Evolutionary conservation across 345 rosid species (phyloP).

Genomic region (Citrus hindsii): DNA sequence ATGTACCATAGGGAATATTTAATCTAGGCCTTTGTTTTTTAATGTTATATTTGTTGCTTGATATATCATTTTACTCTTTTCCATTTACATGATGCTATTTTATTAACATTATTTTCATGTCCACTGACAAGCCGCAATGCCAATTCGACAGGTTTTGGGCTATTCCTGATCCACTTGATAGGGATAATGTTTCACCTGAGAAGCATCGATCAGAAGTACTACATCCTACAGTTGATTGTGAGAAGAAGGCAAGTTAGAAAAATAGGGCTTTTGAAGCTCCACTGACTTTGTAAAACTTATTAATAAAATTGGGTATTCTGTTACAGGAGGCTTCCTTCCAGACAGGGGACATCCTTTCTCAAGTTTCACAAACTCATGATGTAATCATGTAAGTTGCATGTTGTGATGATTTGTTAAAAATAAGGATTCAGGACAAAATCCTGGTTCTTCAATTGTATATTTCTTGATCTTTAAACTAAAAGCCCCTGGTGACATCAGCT

Average conservation of each 20-base stretch:
- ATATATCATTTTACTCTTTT: background rate
- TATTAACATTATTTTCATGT: background rate
- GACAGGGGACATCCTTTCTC: constrained; percentile 77
- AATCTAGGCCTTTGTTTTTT: background rate
- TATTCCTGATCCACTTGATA: constrained; percentile 39
- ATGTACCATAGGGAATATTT: background rate
- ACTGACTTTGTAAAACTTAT: constrained; percentile 5
- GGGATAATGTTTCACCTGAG: constrained; percentile 28
- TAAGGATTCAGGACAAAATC: background rate
- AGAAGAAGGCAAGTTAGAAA: constrained; percentile 58
- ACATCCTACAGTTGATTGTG: constrained; percentile 58
- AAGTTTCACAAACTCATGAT: constrained; percentile 87
- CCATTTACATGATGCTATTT: background rate
- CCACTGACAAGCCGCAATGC: constrained; percentile 5
- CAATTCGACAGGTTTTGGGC: constrained; percentile 53
- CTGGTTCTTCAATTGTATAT: background rate
- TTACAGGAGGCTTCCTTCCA: constrained; percentile 45
- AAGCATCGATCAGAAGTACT: constrained; percentile 33
- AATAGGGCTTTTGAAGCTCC: constrained; percentile 7
- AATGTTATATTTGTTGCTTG: background rate
- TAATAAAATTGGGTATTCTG: constrained; percentile 15
- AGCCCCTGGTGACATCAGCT: background rate
- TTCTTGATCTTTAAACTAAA: background rate
- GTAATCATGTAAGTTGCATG: constrained; percentile 62
- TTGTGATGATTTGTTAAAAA: constrained; percentile 8